Evolutionary conservation across 305 asterid genomes (phyloP), one percentile per base, ranked within the genome.

Genomic region (Withania somnifera): DNA sequence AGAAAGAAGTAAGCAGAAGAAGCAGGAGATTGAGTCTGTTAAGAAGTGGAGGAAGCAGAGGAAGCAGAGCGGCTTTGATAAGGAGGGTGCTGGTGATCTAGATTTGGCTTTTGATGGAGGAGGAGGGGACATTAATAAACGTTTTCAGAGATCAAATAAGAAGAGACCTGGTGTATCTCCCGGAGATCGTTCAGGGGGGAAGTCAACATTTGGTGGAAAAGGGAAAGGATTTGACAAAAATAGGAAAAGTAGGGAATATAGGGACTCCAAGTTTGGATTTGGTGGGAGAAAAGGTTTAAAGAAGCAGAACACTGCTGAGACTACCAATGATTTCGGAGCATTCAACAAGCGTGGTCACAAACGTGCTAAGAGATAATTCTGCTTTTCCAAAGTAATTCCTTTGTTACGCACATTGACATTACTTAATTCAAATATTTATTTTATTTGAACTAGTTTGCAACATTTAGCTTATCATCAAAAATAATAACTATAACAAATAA

Each of bases 31-130:
- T 17, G 99, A 95, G 83, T 90, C 95, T 2, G 98, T 95, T 40
- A 95, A 95, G 87, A 93, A 92, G 86, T 95, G 98, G 97, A 90
- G 97, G 88, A 95, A 92, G 86, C 95, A 91, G 53, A 85, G 99
- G 89, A 92, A 93, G 84, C 93, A 86, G 82, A 90, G 87, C 26
- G 98, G 97, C 13, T 93, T 91, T 78, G 92, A 87, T 47, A 86
- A 89, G 50, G 95, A 82, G 17, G 47, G 13, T 13, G 58, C 86
- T 5, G 90, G 87, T 1, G 97, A 89, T 60, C 77, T 90, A 47
- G 88, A 91, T 82, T 85, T 88, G 69, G 90, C 89, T 63, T 92
- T 95, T 83, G 36, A 75, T 17, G 93, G 91, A 76, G 97, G 99
- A 92, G 93, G 91, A 76, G 97, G 99, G 92, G 5, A 50, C 2